These are phyloP conservation scores for Zanthoxylum bungeanum DNA, from an alignment of 345 rosid genomes.

Conservation along the genomic window DNA sequence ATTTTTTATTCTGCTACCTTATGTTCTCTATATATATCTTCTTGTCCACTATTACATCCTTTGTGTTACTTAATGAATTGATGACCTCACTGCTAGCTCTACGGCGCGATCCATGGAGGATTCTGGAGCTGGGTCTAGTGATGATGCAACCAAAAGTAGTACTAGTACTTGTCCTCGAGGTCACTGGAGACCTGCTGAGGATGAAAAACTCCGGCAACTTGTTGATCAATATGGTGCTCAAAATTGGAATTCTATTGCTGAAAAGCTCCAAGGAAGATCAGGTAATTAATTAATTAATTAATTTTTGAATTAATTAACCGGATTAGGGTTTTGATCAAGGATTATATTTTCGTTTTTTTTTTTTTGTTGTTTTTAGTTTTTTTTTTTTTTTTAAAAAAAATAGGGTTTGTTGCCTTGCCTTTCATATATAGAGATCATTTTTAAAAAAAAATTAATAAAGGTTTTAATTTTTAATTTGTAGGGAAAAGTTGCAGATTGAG, in stretches of 20 bases:
- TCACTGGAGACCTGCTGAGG: slow-evolving; percentile 81
- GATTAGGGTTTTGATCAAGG: background rate
- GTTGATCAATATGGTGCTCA: slow-evolving; percentile 62
- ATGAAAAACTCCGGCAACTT: slow-evolving; percentile 60
- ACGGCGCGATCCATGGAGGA: slow-evolving; percentile 25
- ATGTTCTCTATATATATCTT: slow-evolving; percentile 42
- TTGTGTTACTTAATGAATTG: slow-evolving; percentile 24
- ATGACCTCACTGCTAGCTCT: slow-evolving; percentile 13
- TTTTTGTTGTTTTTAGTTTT: too few species aligned
- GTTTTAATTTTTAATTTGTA: too few species aligned
- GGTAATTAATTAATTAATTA: slow-evolving; percentile 28
- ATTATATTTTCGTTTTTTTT: too few species aligned
- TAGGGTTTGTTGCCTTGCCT: too few species aligned
- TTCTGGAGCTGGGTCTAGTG: slow-evolving; percentile 33
- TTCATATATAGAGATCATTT: too few species aligned
- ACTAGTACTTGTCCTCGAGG: slow-evolving; percentile 43
- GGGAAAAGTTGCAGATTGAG: slow-evolving; percentile 67
- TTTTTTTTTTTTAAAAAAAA: too few species aligned
- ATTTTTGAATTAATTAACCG: background rate
- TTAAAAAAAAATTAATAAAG: too few species aligned
- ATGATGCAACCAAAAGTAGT: slow-evolving; percentile 28
- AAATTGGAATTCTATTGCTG: slow-evolving; percentile 78
- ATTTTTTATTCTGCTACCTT: slow-evolving; percentile 1
- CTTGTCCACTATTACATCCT: too few species aligned
- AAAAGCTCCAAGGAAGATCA: slow-evolving; percentile 72